phyloP scores from a whole-genome alignment of 805 yeast species.

The Lipomyces lipofer region DNA sequence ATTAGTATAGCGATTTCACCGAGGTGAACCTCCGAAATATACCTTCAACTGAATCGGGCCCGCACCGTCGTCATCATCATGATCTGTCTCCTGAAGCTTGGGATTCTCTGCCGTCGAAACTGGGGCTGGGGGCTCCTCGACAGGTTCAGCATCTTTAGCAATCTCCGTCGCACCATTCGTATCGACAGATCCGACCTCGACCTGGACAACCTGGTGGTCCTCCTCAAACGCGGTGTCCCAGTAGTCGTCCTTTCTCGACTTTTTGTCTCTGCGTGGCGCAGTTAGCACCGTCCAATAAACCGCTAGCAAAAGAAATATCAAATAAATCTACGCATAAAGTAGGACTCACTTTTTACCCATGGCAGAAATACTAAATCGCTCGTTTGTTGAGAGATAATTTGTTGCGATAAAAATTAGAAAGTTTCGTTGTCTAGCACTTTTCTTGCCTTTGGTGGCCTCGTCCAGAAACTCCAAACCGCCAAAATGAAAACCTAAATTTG shows the following conservation, averaged over 20 bases:
- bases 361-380: not conserved
- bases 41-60: constrained; percentile 52
- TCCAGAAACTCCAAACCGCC: too few species aligned
- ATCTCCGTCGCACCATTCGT: not conserved
- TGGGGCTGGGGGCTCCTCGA: constrained; percentile 14
- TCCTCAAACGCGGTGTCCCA: constrained; percentile 35
- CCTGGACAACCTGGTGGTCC: constrained; percentile 25
- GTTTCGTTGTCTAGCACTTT: too few species aligned
- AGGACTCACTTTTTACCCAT: constrained; percentile 16
- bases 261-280: constrained; percentile 31
- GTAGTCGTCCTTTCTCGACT: constrained; percentile 34
- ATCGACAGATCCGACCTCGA: constrained; percentile 1
- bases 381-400: not conserved
- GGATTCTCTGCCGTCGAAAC: constrained; percentile 33
- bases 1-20: not conserved
- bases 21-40: constrained; percentile 29
- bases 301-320: not conserved
- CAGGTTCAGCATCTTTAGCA: not conserved
- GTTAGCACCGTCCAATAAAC: constrained; percentile 1
- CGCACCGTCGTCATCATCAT: constrained; percentile 58
- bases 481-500: too few species aligned
- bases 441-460: too few species aligned
- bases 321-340: not conserved
- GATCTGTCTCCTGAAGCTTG: too few species aligned
- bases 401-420: too few species aligned